Percentiles rank a stretch among this genome's conserved stretches.
These are phyloP conservation scores for Lachnellula hyalina DNA, from an alignment of 2,329 filamentous ascomycete genomes.

Conservation along the genomic window DNA sequence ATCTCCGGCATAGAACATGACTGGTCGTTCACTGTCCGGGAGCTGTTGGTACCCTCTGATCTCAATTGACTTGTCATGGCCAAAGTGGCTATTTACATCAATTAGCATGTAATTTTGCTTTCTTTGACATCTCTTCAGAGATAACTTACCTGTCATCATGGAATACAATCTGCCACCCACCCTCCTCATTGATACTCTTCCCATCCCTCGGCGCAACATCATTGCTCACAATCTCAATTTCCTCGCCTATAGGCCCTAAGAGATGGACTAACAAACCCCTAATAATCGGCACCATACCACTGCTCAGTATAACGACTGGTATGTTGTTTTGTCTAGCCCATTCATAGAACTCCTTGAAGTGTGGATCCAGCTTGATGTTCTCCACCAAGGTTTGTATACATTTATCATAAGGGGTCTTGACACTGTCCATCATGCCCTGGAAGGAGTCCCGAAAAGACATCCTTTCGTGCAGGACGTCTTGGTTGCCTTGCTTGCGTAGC, in stretches of 20 bases:
- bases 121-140: background rate
- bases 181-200: conserved; percentile 70
- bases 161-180: conserved; percentile 83
- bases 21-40: conserved; percentile 63
- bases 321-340: conserved; percentile 80
- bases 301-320: conserved; percentile 85
- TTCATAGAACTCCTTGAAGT: conserved; percentile 81
- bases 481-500: conserved; percentile 67
- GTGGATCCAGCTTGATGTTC: conserved; percentile 83
- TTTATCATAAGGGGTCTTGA: conserved; percentile 72
- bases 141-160: conserved; percentile 70
- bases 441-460: conserved; percentile 81
- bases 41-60: conserved; percentile 81
- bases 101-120: background rate
- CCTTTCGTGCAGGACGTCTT: conserved; percentile 66
- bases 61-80: conserved; percentile 94
- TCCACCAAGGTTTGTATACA: conserved; percentile 73
- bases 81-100: conserved; percentile 50
- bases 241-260: conserved; percentile 66
- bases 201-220: conserved; percentile 62
- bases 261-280: conserved; percentile 73
- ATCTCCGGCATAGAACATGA: conserved; percentile 91
- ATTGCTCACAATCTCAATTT: conserved; percentile 90
- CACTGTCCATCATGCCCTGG: conserved; percentile 84
- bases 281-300: conserved; percentile 91